A percentile compares a stretch with the other conserved stretches of the same genome.
Conservation (phyloP, 768 basidiomycete genomes). For the Boletus reticuloceps region DNA sequence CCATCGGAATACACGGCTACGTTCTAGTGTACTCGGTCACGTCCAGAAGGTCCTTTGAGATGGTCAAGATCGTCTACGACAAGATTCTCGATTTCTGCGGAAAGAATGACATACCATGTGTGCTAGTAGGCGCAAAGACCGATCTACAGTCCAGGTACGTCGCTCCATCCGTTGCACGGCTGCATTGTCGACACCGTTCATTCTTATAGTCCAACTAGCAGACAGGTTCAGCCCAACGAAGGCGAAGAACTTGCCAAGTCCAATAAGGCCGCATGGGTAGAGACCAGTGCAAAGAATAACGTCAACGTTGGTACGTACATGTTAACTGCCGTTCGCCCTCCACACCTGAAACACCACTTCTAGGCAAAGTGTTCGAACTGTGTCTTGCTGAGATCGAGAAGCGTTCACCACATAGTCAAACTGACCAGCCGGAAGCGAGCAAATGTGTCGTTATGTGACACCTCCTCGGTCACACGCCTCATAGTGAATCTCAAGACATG, state of each 20-base stretch:
- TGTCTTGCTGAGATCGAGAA: constrained; percentile 84
- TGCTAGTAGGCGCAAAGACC: constrained; percentile 90
- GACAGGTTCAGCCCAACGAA: constrained; percentile 74
- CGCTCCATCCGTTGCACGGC: constrained; percentile 2
- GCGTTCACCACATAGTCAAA: constrained; percentile 51
- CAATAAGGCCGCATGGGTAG: constrained; percentile 77
- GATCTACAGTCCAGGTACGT: constrained; percentile 77
- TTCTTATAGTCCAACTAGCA: constrained; percentile 41
- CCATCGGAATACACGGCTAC: constrained; percentile 96
- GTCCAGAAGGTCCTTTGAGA: constrained; percentile 87
- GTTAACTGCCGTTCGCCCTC: neutral
- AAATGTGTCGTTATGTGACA: constrained; percentile 57
- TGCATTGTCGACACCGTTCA: constrained; percentile 19
- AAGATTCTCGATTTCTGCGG: constrained; percentile 91
- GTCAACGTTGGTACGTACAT: constrained; percentile 80
- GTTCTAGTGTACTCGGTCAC: constrained; percentile 95
- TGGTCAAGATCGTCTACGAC: constrained; percentile 91
- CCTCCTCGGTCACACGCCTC: constrained; percentile 8
- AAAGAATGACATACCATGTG: constrained; percentile 81
- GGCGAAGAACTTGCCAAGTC: constrained; percentile 71
- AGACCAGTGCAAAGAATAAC: constrained; percentile 86
- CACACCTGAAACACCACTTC: neutral
- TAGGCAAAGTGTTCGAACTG: constrained; percentile 82
- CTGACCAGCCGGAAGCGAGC: constrained; percentile 40
- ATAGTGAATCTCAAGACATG: constrained; percentile 18